Evolutionary conservation across 257 asterid species (phyloP), one percentile per base, ranked within the genome.

Genomic region (Plantago major): DNA sequence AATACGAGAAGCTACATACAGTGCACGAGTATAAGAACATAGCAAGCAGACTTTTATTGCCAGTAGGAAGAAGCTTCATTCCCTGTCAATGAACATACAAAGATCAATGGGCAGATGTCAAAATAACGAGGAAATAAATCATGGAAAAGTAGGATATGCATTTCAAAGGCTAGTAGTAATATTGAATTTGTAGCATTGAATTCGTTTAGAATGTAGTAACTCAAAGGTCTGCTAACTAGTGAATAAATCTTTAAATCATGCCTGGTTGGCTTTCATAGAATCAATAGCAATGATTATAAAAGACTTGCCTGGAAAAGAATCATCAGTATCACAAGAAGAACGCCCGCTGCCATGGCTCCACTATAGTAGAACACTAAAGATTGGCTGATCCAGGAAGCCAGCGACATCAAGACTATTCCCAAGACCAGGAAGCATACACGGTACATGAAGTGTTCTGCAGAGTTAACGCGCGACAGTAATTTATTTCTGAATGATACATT

Each of bases 21-120:
- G 79, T 65, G 76, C 84, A 84, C 19, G 99, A 86, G 76, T 92
- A 92, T 30, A 88, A 11, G 53, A 89, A 58, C 63, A 92, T 72
- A 17, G 83, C 97, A 61, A 92, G 76, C 17, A 97, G 82, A 70
- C 81, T 76, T 65, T 79, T 85, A 68, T 85, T 81, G 56, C 97
- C 96, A 65, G 95, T 78, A 64, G 99, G 99, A 77, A 92, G 97
- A 77, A 89, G 89, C 81, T 77, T 89, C 99, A 89, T 92, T 62
- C 99, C 99, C 99, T 92, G 87, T 68, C 60, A 68, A 69, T 33
- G 63, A 67, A 59, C 18, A 42, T 59, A 56, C 63, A 51, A 70
- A 49, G 17, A 40, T 5, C 19, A 67, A 22, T 58, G 57, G 33
- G 72, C 52, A 15, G 71, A 49, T 19, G 26, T 10, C 15, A 28